Base-by-base conservation (phyloP, 2,329 filamentous ascomycete species). In the Epichloe baconii region DNA sequence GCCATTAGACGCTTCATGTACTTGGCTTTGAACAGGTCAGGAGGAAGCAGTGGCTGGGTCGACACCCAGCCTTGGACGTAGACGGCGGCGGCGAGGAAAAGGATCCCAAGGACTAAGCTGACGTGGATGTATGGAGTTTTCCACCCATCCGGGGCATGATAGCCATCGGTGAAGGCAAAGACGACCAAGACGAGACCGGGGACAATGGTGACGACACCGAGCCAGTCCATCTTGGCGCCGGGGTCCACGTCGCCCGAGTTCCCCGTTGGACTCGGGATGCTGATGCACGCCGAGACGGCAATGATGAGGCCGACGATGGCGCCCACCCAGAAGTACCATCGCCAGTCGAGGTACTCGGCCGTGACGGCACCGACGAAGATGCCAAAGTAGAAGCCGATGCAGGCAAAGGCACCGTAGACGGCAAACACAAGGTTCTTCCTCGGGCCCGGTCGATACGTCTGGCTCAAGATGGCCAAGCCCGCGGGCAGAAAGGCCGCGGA, bases 1-100 rank as follows among this genome's bases (percentile, higher is more conserved):
- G 78, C 55, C 3, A 76, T 69, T 15, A 89, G 66, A 0, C 82
- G 74, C 36, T 72, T 78, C 79, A 91, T 86, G 49, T 81, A 82
- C 54, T 80, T 82, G 4, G 84, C 77, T 19, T 71, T 68, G 67
- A 93, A 90, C 23, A 91, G 65, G 19, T 83, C 83, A 0, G 74
- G 70, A 0, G 87, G 86, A 0, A 93, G 68, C 1, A 93, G 68
- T 0, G 87, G 87, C 48, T 82, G 74, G 15, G 73, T 62, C 1
- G 84, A 79, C 0, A 87, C 74, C 78, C 80, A 86, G 0, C 81
- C 81, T 67, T 93, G 84, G 3, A 90, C 71, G 54, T 88, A 90
- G 6, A 83, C 71, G 11, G 85, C 80, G 0, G 68, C 66, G 1
- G 66, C 67, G 1, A 93, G 69, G 7, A 84, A 65, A 0, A 86